Evolutionary conservation across 1,284 basidiomycete species (phyloP).

Genomic region (Athelia sp.): DNA sequence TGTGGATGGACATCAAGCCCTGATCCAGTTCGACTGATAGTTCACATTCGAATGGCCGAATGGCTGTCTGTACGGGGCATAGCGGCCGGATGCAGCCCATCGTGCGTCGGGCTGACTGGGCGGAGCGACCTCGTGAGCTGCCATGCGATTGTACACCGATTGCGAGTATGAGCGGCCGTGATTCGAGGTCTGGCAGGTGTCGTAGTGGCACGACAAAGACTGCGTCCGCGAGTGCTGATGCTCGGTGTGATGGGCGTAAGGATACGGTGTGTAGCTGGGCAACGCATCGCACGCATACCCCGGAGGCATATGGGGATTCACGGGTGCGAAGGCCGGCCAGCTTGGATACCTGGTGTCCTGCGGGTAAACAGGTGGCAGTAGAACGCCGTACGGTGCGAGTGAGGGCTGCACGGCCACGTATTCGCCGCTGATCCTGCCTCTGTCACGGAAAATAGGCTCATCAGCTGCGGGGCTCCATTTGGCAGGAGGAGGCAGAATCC

Average conservation of each 20-base stretch:
- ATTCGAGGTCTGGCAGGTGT: constrained; percentile 37
- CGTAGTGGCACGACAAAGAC: constrained; percentile 49
- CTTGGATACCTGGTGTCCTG: constrained; percentile 27
- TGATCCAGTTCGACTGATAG: constrained; percentile 48
- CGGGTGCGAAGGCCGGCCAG: constrained; percentile 23
- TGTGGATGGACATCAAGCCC: constrained; percentile 29
- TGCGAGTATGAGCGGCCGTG: constrained; percentile 62
- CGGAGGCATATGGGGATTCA: constrained; percentile 25
- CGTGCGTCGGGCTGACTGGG: constrained; percentile 29
- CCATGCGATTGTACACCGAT: constrained; percentile 43
- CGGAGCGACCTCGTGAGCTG: constrained; percentile 34
- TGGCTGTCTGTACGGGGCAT: constrained; percentile 27
- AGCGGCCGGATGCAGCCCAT: constrained; percentile 37
- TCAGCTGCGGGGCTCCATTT: constrained; percentile 76
- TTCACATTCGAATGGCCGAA: constrained; percentile 34
- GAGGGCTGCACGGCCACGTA: constrained; percentile 64
- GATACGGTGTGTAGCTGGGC: constrained; percentile 37
- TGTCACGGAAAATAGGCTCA: constrained; percentile 58
- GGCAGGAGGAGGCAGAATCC: constrained; percentile 62
- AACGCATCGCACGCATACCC: constrained; percentile 32
- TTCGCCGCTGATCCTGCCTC: constrained; percentile 43
- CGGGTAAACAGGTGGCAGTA: constrained; percentile 22
- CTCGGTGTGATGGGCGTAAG: constrained; percentile 31
- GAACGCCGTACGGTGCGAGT: constrained; percentile 21
- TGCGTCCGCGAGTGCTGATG: constrained; percentile 49